These are phyloP conservation scores for Corylus heterophylla DNA, from an alignment of 306 rosid genomes.

Conservation along the genomic window DNA sequence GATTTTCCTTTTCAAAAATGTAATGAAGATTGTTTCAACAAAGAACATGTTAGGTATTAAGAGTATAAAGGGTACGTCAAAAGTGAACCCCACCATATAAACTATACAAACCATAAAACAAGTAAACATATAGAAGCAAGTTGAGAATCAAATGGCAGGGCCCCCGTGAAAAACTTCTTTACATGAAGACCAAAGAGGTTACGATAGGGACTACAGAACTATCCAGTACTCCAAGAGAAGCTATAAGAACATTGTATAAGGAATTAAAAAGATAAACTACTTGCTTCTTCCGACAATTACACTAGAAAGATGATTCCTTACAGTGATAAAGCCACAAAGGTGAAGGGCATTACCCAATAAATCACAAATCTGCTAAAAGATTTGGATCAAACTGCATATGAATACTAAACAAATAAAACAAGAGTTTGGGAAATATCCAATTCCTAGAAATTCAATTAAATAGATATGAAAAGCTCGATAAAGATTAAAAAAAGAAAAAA, in stretches of 20 bases:
- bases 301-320: too few relatives aligned
- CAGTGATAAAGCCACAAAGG: background rate
- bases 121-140: background rate
- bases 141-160: background rate
- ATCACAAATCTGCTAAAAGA: background rate
- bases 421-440: background rate
- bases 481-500: background rate
- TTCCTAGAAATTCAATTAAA: background rate
- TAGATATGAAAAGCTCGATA: background rate
- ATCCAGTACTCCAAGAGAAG: background rate
- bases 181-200: background rate
- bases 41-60: background rate
- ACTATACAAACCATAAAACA: background rate
- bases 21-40: background rate
- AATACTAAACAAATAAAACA: background rate
- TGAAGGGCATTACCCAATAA: background rate
- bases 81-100: background rate
- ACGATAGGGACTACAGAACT: background rate
- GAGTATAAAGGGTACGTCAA: constrained; percentile 7
- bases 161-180: background rate
- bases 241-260: background rate
- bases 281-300: background rate
- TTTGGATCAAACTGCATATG: background rate
- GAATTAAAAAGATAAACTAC: background rate
- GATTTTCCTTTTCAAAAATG: constrained; percentile 8